Conservation (phyloP, 306 rosid species). For the Cotoneaster glaucophyllus region DNA sequence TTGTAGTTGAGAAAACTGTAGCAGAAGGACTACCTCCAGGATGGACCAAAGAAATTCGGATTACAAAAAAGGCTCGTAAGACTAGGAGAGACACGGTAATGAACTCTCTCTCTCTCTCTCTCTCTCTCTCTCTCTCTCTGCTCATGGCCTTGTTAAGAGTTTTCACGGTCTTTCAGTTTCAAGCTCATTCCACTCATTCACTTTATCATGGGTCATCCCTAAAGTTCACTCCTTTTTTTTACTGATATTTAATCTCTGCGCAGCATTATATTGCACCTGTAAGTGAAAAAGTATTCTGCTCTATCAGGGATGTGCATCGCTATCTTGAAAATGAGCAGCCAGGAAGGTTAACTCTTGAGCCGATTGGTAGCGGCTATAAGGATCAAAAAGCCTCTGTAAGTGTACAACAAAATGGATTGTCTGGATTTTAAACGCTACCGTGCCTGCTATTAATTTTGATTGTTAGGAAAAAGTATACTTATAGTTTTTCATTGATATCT, state of each 20-base stretch:
- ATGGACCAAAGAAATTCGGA: slow-evolving; percentile 52
- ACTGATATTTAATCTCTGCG: neutral
- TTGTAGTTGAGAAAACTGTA: slow-evolving; percentile 45
- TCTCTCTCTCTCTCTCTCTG: too few relatives aligned
- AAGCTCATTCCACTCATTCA: neutral
- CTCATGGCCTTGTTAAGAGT: neutral
- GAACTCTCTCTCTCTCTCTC: slow-evolving; percentile 5
- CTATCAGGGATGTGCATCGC: slow-evolving; percentile 42
- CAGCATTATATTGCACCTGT: slow-evolving; percentile 67
- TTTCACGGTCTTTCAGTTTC: neutral
- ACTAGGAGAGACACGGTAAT: slow-evolving; percentile 55
- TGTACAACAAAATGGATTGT: slow-evolving; percentile 5
- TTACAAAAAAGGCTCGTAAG: slow-evolving; percentile 26
- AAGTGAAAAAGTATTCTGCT: slow-evolving; percentile 47
- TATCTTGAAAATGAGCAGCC: slow-evolving; percentile 47
- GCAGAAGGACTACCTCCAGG: slow-evolving; percentile 59
- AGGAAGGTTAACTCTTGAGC: slow-evolving; percentile 28
- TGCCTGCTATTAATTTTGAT: neutral
- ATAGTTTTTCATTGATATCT: neutral
- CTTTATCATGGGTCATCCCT: neutral
- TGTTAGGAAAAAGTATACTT: neutral
- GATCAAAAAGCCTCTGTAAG: slow-evolving; percentile 34
- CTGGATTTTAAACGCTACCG: neutral
- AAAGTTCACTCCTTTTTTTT: neutral
- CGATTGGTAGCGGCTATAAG: slow-evolving; percentile 13